Conservation (phyloP, 2,329 filamentous ascomycete genomes). For the Gnomoniopsis smithogilvyi region DNA sequence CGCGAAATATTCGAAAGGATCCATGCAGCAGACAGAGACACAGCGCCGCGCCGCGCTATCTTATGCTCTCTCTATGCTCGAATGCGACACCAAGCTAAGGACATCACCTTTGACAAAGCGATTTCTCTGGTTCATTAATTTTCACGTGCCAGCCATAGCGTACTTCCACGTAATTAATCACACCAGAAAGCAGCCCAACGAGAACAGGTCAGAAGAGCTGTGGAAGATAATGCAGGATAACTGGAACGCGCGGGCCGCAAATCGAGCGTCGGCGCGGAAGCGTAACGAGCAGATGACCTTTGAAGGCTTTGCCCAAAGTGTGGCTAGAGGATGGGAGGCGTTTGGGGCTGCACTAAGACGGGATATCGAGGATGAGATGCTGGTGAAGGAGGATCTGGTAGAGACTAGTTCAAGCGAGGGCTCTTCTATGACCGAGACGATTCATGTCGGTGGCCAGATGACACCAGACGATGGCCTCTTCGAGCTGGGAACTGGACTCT, state of each 20-base stretch:
- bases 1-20: constrained; percentile 23
- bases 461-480: background rate
- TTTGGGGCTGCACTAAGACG: background rate
- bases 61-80: constrained; percentile 31
- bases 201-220: constrained; percentile 23
- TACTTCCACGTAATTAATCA: constrained; percentile 37
- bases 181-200: constrained; percentile 24
- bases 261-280: background rate
- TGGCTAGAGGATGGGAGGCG: constrained; percentile 4
- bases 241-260: constrained; percentile 22
- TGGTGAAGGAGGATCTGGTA: background rate
- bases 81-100: constrained; percentile 34
- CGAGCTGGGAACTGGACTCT: too few relatives aligned
- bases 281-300: background rate
- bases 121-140: constrained; percentile 34
- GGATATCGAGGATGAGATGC: background rate
- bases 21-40: constrained; percentile 24
- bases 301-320: background rate
- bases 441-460: background rate
- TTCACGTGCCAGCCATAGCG: constrained; percentile 37
- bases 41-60: constrained; percentile 28
- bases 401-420: background rate
- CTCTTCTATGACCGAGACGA: background rate
- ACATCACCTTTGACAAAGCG: constrained; percentile 28
- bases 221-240: constrained; percentile 32